Evolutionary conservation across 129 eudicot genomes (phyloP), one percentile per base, ranked within the genome.

Genomic region (Heracleum sosnowskyi): DNA sequence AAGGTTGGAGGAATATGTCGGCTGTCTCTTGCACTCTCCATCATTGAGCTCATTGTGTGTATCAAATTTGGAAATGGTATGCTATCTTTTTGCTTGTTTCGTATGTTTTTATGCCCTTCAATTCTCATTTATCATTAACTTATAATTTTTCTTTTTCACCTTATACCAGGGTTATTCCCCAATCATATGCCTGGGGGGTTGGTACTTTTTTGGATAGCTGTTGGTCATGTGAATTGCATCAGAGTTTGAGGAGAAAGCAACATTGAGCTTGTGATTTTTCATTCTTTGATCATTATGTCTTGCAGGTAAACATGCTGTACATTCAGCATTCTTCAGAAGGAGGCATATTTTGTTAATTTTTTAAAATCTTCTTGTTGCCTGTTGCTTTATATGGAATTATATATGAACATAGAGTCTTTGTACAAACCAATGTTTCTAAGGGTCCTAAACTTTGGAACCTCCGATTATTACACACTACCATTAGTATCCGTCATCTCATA

Each of bases 1-100:
- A 95, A 90, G 86, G 97, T 95, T 36, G 96, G 96, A 80, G 90
- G 96, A 79, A 88, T 87, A 83, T 91, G 97, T 74, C 92, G 99
- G 97, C 96, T 90, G 79, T 90, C 97, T 0, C 80, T 95, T 79
- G 99, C 97, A 44, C 92, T 95, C 73, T 91, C 96, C 92, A 91
- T 91, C 74, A 86, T 91, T 33, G 97, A 95, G 81, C 96, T 95
- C 79, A 87, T 91, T 72, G 90, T 91, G 39, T 95, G 96, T 79
- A 89, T 91, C 84, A 92, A 91, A 84, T 95, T 91, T 42, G 99
- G 99, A 70, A 90, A 95, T 74, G 97, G 96, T 95, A 60, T 55
- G 94, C 79, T 41, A 22, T 70, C 79, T 76, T n/a, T 71, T 53
- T 66, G 72, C 39, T 31, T 66, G 72, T 66, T 4, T 13, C 24